Percentiles rank a stretch among this genome's conserved stretches.
Evolutionary conservation across 495 filamentous ascomycete species (phyloP).

Genomic region (Tricharina praecox): DNA sequence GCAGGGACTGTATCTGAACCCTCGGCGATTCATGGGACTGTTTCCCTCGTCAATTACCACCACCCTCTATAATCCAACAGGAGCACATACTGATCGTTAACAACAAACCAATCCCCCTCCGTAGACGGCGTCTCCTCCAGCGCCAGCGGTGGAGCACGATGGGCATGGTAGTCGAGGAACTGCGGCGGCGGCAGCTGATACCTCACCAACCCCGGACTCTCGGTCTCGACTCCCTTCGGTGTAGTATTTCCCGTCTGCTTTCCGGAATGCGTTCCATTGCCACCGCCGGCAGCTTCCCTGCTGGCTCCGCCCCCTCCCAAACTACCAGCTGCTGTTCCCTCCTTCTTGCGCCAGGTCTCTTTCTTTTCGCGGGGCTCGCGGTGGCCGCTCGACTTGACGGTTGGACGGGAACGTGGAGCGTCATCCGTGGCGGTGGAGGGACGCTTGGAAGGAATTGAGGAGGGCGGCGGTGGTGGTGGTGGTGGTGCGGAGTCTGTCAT

Average conservation of each 20-base stretch:
- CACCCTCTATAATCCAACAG: no score
- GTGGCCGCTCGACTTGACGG: conserved; percentile 35
- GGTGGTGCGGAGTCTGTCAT: not conserved
- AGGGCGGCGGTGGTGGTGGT: no score
- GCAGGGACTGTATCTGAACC: conserved; percentile 73
- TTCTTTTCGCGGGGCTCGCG: conserved; percentile 42
- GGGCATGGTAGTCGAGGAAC: conserved; percentile 24
- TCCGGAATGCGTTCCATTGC: conserved; percentile 4
- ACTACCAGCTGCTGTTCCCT: conserved; percentile 19
- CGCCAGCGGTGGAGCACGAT: conserved; percentile 18
- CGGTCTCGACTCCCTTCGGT: conserved; percentile 6
- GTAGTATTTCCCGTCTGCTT: conserved; percentile 23
- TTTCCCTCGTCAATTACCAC: no score
- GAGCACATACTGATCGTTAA: conserved; percentile 52
- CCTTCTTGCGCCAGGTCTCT: conserved; percentile 42
- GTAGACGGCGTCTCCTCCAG: conserved; percentile 11
- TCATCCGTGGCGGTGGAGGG: conserved; percentile 24
- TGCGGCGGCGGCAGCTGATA: conserved; percentile 41
- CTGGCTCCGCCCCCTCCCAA: no score
- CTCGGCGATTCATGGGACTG: conserved; percentile 56
- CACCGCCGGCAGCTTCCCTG: not conserved
- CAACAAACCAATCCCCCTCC: conserved; percentile 38
- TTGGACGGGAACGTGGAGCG: conserved; percentile 24
- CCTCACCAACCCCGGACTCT: conserved; percentile 34
- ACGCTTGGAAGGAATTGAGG: conserved; percentile 39